A percentile compares a stretch with the other conserved stretches of the same genome.
phyloP scores from a whole-genome alignment of 352 stramenopile genomes.

The Peronospora farinosa region DNA sequence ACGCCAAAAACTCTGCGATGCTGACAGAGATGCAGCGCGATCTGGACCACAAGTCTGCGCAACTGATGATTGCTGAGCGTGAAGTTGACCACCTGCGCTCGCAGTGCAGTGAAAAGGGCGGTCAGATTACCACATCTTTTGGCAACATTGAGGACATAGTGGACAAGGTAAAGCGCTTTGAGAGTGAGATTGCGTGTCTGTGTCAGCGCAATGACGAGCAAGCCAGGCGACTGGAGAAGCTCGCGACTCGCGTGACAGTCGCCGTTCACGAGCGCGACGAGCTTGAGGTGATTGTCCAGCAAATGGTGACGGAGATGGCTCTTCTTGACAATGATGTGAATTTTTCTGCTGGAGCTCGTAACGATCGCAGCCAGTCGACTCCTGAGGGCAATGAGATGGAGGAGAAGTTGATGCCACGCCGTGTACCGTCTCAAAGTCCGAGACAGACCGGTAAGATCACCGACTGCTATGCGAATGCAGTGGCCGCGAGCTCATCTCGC shows the following conservation, averaged over 20 bases:
- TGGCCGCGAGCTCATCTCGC: conserved; percentile 25
- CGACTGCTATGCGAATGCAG: conserved; percentile 44
- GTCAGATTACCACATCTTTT: not conserved
- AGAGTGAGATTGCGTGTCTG: conserved; percentile 40
- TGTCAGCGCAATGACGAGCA: conserved; percentile 60
- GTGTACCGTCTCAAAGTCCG: conserved; percentile 1
- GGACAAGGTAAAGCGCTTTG: conserved; percentile 46
- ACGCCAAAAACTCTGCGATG: conserved; percentile 31
- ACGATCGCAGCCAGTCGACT: conserved; percentile 19
- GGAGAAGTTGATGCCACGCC: conserved; percentile 13
- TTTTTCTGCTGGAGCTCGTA: conserved; percentile 11
- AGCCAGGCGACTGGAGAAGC: conserved; percentile 36
- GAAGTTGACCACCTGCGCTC: conserved; percentile 43
- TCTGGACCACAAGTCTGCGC: conserved; percentile 47
- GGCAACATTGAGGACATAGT: conserved; percentile 29
- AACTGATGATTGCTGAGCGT: conserved; percentile 43
- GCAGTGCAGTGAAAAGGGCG: conserved; percentile 7
- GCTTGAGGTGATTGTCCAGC: conserved; percentile 52
- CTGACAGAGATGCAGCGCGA: conserved; percentile 49
- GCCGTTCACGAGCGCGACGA: conserved; percentile 48
- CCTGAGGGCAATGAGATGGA: conserved; percentile 22
- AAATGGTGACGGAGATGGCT: conserved; percentile 58
- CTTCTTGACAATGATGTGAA: conserved; percentile 21
- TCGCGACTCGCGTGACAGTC: conserved; percentile 40
- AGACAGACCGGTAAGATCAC: conserved; percentile 31